Evolutionary conservation across 139 green algal species (phyloP).

Genomic region (Volvox africanus): DNA sequence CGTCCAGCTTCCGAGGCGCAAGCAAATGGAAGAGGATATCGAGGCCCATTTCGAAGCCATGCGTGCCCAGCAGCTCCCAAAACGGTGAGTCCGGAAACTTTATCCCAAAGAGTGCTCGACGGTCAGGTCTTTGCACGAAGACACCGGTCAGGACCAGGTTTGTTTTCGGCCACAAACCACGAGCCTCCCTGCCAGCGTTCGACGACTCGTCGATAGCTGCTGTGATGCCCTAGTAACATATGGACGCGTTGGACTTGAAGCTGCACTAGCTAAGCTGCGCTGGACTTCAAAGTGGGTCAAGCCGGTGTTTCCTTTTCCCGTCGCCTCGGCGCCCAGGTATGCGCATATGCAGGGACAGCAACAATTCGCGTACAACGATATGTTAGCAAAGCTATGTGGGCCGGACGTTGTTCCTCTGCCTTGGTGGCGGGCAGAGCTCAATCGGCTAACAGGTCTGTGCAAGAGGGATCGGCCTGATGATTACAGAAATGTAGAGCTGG

Average conservation of each 20-base stretch:
- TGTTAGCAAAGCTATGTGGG: conserved; percentile 49
- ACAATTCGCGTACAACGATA: conserved; percentile 70
- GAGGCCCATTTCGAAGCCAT: conserved; percentile 34
- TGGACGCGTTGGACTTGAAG: too few species aligned
- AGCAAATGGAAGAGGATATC: conserved; percentile 54
- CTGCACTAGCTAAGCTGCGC: too few species aligned
- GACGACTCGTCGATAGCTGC: too few species aligned
- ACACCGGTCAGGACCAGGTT: too few species aligned
- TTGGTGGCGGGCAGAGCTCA: conserved; percentile 46
- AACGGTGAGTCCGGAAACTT: conserved; percentile 2
- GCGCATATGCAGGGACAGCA: conserved; percentile 50
- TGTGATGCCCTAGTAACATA: too few species aligned
- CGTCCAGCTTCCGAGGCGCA: conserved; percentile 25
- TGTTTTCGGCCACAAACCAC: too few species aligned
- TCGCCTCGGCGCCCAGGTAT: conserved; percentile 3
- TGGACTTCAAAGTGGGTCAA: too few species aligned
- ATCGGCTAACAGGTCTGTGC: not conserved
- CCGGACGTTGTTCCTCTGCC: conserved; percentile 41
- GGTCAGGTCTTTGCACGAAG: too few species aligned
- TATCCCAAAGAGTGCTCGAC: too few species aligned
- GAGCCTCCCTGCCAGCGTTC: too few species aligned
- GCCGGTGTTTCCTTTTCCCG: too few species aligned
- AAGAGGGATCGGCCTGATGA: conserved; percentile 11
- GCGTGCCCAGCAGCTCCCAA: not conserved
- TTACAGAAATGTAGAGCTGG: conserved; percentile 6